Evolutionary conservation across 208 protist species (phyloP).

Genomic region (Acanthamoeba lugdunensis): DNA sequence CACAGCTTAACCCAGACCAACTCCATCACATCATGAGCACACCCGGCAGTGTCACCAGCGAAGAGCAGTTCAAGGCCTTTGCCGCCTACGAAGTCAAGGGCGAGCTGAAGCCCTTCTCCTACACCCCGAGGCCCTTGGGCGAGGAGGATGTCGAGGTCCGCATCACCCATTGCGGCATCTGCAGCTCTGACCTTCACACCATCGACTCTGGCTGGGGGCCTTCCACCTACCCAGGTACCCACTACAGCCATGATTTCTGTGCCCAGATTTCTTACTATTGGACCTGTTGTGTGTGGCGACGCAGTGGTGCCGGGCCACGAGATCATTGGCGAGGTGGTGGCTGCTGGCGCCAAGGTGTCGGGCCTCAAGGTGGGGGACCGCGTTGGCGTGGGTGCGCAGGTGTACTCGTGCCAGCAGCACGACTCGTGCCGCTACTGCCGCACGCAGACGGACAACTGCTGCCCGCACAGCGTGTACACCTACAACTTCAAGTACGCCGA

Average conservation of each 20-base stretch:
- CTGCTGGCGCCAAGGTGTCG: conserved; percentile 14
- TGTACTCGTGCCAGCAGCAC: conserved; percentile 26
- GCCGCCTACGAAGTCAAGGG: not conserved
- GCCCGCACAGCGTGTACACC: not conserved
- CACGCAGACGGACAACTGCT: conserved; percentile 39
- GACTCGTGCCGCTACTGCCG: conserved; percentile 39
- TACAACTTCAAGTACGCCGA: conserved; percentile 60
- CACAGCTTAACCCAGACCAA: too few relatives aligned
- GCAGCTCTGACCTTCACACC: conserved; percentile 58
- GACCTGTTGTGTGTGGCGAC: not conserved
- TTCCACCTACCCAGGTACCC: not conserved
- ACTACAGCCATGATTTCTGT: too few relatives aligned
- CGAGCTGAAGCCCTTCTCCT: conserved; percentile 26
- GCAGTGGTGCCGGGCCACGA: conserved; percentile 75
- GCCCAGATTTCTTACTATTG: not conserved
- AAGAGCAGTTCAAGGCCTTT: not conserved
- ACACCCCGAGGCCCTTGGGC: not conserved
- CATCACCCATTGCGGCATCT: conserved; percentile 63
- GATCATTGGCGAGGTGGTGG: conserved; percentile 71
- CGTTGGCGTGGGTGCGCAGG: conserved; percentile 71
- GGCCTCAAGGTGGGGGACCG: conserved; percentile 67
- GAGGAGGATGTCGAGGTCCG: conserved; percentile 23
- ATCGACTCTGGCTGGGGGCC: conserved; percentile 12
- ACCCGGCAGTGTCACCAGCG: not conserved
- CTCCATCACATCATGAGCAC: too few relatives aligned